Evolutionary conservation across 176 grass and related monocot genomes (phyloP).

Genomic region (Poa pratensis): DNA sequence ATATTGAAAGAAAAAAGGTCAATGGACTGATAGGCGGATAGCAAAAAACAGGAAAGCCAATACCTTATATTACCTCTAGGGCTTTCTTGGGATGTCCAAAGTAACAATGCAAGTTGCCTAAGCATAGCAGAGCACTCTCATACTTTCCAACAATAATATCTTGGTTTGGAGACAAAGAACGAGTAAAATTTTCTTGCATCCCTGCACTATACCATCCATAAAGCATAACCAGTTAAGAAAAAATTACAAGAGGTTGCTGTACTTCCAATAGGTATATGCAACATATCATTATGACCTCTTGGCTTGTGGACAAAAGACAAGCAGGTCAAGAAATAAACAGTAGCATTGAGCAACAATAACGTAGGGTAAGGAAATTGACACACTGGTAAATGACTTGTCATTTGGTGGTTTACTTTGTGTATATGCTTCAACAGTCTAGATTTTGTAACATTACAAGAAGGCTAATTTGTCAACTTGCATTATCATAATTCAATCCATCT

Average conservation of each 20-base stretch:
- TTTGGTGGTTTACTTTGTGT: background rate
- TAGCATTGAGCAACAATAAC: slow-evolving; percentile 35
- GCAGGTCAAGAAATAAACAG: background rate
- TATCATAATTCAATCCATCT: slow-evolving; percentile 19
- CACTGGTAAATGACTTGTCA: background rate
- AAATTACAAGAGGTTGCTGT: slow-evolving; percentile 10
- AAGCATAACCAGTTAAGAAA: slow-evolving; percentile 35
- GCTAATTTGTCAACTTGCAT: slow-evolving; percentile 7
- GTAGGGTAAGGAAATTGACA: background rate
- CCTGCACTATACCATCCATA: slow-evolving; percentile 78
- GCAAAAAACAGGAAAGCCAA: slow-evolving; percentile 30
- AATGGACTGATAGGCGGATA: background rate
- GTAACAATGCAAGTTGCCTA: slow-evolving; percentile 89
- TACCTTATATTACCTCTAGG: slow-evolving; percentile 69
- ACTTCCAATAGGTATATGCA: background rate
- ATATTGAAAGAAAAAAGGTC: slow-evolving; percentile 36
- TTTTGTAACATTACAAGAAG: background rate
- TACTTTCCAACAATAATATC: slow-evolving; percentile 89
- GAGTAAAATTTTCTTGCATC: slow-evolving; percentile 83
- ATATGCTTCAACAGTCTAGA: slow-evolving; percentile 17
- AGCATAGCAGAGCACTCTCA: slow-evolving; percentile 87
- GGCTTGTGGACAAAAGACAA: slow-evolving; percentile 12
- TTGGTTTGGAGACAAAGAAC: slow-evolving; percentile 55
- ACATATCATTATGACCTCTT: slow-evolving; percentile 36
- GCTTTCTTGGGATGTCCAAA: slow-evolving; percentile 97